These are phyloP conservation scores for Orbilia blumenaviensis DNA, from an alignment of 2,329 filamentous ascomycete species.

Conservation along the genomic window DNA sequence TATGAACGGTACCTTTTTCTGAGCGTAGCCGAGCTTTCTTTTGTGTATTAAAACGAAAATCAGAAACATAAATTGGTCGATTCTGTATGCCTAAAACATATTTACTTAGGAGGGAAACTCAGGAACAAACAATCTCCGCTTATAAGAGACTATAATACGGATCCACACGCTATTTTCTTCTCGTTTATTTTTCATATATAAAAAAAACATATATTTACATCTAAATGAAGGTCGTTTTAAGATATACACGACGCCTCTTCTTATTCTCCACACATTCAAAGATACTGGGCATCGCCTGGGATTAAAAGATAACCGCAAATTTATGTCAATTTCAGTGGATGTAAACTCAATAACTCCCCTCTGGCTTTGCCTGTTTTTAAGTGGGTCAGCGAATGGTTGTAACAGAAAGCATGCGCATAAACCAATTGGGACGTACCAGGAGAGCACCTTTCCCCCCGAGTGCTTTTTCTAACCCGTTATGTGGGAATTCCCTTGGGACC, in stretches of 20 bases:
- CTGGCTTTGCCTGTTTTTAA: constrained; percentile 29
- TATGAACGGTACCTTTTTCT: background rate
- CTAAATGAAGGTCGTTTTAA: background rate
- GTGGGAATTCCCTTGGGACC: constrained; percentile 73
- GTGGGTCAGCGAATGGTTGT: background rate
- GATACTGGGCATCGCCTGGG: background rate
- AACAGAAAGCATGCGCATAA: constrained; percentile 57
- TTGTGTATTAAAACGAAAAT: constrained; percentile 5
- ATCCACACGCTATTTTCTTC: background rate
- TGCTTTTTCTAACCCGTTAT: constrained; percentile 76
- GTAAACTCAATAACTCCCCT: constrained; percentile 34
- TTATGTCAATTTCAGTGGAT: background rate
- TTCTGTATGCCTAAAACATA: background rate
- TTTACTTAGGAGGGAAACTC: background rate
- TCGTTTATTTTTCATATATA: background rate
- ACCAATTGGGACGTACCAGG: constrained; percentile 23
- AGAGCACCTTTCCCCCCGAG: constrained; percentile 69
- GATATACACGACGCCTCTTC: background rate
- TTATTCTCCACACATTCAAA: background rate
- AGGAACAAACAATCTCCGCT: background rate
- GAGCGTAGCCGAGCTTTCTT: constrained; percentile 5
- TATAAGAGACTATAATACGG: background rate
- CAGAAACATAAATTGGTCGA: background rate
- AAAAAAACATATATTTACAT: background rate
- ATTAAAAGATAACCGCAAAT: background rate